A percentile compares a stretch with the other conserved stretches of the same genome.
phyloP scores from a whole-genome alignment of 768 basidiomycete genomes.

The Naematelia aurantialba region DNA sequence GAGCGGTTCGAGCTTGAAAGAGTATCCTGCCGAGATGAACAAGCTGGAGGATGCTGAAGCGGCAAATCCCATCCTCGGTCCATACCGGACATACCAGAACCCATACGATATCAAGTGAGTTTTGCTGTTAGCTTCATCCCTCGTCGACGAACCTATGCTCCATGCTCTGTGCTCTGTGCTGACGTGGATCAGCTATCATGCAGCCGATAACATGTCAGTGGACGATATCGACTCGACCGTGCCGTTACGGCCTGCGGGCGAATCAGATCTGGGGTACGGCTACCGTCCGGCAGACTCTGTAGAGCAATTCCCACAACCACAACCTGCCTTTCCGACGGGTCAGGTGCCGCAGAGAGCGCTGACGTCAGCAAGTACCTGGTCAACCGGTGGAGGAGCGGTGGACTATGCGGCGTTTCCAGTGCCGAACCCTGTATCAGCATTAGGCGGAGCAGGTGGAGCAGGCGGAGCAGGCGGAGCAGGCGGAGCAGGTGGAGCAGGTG shows the following conservation, averaged over 20 bases:
- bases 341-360: not conserved
- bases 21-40: conserved; percentile 7
- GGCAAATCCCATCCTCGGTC: conserved; percentile 22
- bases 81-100: conserved; percentile 24
- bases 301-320: conserved; percentile 13
- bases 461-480: not conserved
- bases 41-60: conserved; percentile 25
- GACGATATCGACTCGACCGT: conserved; percentile 24
- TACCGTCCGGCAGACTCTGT: conserved; percentile 13
- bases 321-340: not conserved
- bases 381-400: not conserved
- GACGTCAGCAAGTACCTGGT: not conserved
- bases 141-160: not conserved
- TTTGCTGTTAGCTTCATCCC: not conserved
- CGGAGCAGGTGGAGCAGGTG: not conserved
- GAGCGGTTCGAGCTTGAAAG: conserved; percentile 15
- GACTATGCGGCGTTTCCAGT: not conserved
- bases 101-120: conserved; percentile 39
- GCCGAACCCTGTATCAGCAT: not conserved
- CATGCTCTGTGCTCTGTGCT: not conserved
- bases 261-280: conserved; percentile 22
- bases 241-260: conserved; percentile 7
- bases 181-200: conserved; percentile 19
- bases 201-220: conserved; percentile 29
- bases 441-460: too few species aligned